A percentile compares a stretch with the other conserved stretches of the same genome.
phyloP scores from a whole-genome alignment of 495 filamentous ascomycete species.

The Penicillium dipodomyicola region DNA sequence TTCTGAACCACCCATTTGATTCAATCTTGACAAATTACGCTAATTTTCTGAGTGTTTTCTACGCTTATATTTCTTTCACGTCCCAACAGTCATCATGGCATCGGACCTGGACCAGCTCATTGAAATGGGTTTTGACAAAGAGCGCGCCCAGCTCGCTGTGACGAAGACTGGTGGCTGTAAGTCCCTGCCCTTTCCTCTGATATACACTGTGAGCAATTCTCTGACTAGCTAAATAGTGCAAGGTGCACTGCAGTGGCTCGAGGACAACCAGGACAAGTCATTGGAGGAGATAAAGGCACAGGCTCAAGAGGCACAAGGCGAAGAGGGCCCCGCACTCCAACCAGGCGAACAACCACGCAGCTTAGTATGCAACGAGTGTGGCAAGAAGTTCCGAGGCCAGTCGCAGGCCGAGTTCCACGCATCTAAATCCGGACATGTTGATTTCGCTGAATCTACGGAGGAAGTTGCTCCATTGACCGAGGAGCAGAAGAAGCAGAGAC shows the following conservation, averaged over 20 bases:
- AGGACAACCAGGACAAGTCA: slow-evolving; percentile 78
- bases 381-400: slow-evolving; percentile 80
- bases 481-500: slow-evolving; percentile 78
- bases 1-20: slow-evolving; percentile 5
- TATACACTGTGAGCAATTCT: neutral
- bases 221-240: slow-evolving; percentile 58
- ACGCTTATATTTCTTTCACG: neutral
- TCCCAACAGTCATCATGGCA: slow-evolving; percentile 49
- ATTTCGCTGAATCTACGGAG: slow-evolving; percentile 91
- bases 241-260: slow-evolving; percentile 90
- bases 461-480: slow-evolving; percentile 87
- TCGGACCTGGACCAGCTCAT: slow-evolving; percentile 77
- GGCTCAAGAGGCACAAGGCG: slow-evolving; percentile 44
- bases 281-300: slow-evolving; percentile 69
- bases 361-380: slow-evolving; percentile 86
- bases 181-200: slow-evolving; percentile 28
- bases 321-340: slow-evolving; percentile 55
- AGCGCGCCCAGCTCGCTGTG: slow-evolving; percentile 75
- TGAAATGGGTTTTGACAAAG: slow-evolving; percentile 92
- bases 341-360: slow-evolving; percentile 62
- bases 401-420: slow-evolving; percentile 88
- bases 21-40: neutral
- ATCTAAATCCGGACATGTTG: slow-evolving; percentile 79
- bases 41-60: neutral
- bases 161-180: slow-evolving; percentile 72